Evolutionary conservation across 306 rosid species (phyloP).

Genomic region (Dalbergia cultrata): DNA sequence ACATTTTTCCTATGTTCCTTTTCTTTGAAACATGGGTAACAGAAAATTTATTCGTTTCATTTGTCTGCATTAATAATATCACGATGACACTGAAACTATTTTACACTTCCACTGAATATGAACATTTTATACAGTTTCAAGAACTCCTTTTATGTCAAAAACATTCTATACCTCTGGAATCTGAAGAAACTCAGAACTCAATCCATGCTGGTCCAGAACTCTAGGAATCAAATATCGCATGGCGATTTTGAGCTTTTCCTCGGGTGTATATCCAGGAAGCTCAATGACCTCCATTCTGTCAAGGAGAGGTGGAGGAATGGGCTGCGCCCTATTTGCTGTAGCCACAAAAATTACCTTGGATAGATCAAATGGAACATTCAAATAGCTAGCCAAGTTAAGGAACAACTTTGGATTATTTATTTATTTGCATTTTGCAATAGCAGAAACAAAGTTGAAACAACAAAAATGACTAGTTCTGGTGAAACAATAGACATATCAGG

Average conservation of each 20-base stretch:
- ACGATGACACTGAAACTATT: constrained; percentile 19
- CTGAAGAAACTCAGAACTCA: constrained; percentile 85
- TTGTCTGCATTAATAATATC: not conserved
- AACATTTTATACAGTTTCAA: not conserved
- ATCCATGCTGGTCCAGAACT: constrained; percentile 95
- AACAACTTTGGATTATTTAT: constrained; percentile 38
- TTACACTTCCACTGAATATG: constrained; percentile 31
- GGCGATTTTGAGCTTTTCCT: constrained; percentile 96
- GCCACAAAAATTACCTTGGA: constrained; percentile 94
- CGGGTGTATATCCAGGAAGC: constrained; percentile 97
- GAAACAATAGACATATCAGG: not conserved
- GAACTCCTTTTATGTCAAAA: constrained; percentile 23
- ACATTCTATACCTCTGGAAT: constrained; percentile 83
- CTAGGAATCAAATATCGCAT: constrained; percentile 91
- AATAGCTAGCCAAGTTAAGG: constrained; percentile 84
- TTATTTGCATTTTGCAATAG: constrained; percentile 21
- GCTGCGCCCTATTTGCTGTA: constrained; percentile 93
- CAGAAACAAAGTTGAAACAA: not conserved
- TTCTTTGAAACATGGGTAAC: constrained; percentile 14
- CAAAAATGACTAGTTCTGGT: not conserved
- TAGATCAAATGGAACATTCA: constrained; percentile 98
- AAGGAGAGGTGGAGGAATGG: constrained; percentile 91
- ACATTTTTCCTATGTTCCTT: constrained; percentile 1
- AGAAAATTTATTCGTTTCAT: constrained; percentile 8
- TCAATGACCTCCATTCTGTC: constrained; percentile 99